Evolutionary conservation across 2,329 filamentous ascomycete species (phyloP).

Genomic region (Talaromyces sp.): DNA sequence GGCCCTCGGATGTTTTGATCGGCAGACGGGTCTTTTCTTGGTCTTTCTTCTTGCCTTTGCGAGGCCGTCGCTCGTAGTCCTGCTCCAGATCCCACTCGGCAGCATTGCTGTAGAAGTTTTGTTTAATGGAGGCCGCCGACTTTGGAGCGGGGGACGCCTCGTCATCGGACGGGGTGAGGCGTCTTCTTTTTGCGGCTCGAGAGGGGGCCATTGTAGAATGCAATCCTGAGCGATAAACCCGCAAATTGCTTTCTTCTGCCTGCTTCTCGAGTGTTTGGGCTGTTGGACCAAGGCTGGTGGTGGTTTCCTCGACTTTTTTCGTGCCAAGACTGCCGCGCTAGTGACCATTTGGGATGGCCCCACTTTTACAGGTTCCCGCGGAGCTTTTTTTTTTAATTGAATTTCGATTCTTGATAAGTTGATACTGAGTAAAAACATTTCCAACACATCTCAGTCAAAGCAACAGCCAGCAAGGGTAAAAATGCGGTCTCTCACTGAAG

Average conservation of each 20-base stretch:
- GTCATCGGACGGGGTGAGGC: constrained; percentile 44
- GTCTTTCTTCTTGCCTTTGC: constrained; percentile 68
- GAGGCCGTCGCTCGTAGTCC: constrained; percentile 75
- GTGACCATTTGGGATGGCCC: constrained; percentile 13
- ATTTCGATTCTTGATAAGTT: neutral
- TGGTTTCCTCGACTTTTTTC: constrained; percentile 18
- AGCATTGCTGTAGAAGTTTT: constrained; percentile 65
- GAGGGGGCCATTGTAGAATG: constrained; percentile 41
- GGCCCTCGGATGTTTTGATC: constrained; percentile 78
- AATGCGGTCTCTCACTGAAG: constrained; percentile 76
- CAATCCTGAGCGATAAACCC: neutral
- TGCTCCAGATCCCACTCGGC: constrained; percentile 88
- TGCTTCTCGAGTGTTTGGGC: neutral
- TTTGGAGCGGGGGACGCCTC: constrained; percentile 22
- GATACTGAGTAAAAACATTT: neutral
- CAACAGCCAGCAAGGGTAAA: neutral
- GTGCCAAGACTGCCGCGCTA: constrained; percentile 25
- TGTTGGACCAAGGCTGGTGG: neutral
- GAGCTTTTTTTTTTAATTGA: constrained; percentile 14
- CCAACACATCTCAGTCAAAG: neutral
- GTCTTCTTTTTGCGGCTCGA: constrained; percentile 45
- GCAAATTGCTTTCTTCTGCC: neutral
- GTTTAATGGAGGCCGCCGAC: constrained; percentile 21
- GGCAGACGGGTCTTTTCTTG: constrained; percentile 72
- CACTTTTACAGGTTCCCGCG: constrained; percentile 19